Evolutionary conservation across 345 rosid genomes (phyloP).

Genomic region (Gossypium anomalum): DNA sequence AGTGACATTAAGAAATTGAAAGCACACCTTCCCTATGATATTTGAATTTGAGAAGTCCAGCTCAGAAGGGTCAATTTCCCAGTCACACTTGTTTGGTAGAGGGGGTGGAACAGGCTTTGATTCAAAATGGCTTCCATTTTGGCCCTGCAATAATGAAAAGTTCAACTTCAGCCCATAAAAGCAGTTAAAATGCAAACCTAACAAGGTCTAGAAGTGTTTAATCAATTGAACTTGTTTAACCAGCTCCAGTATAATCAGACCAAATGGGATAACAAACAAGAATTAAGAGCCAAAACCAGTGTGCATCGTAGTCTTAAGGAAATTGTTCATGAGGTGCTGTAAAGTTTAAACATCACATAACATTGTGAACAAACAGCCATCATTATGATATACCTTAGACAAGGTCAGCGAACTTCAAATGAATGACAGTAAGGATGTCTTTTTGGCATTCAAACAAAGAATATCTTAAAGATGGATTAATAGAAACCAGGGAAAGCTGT

Average conservation of each 20-base stretch:
- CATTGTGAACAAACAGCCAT: background rate
- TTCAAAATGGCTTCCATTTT: conserved; percentile 95
- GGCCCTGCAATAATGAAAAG: conserved; percentile 58
- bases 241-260: conserved; percentile 5
- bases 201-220: conserved; percentile 5
- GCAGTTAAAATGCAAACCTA: background rate
- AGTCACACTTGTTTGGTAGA: conserved; percentile 91
- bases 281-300: background rate
- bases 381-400: background rate
- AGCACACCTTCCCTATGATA: conserved; percentile 79
- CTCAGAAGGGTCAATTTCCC: conserved; percentile 97
- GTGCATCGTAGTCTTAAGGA: background rate
- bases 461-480: background rate
- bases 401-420: background rate
- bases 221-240: background rate
- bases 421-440: background rate
- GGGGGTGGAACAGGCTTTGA: conserved; percentile 95
- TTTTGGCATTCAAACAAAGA: background rate
- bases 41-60: conserved; percentile 73
- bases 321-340: background rate
- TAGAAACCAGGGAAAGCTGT: background rate
- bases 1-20: background rate
- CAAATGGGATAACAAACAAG: background rate
- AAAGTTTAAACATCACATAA: background rate
- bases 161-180: conserved; percentile 11